These are phyloP conservation scores for Aureobasidium sp. DNA, from an alignment of 2,329 filamentous ascomycete species.

Conservation along the genomic window DNA sequence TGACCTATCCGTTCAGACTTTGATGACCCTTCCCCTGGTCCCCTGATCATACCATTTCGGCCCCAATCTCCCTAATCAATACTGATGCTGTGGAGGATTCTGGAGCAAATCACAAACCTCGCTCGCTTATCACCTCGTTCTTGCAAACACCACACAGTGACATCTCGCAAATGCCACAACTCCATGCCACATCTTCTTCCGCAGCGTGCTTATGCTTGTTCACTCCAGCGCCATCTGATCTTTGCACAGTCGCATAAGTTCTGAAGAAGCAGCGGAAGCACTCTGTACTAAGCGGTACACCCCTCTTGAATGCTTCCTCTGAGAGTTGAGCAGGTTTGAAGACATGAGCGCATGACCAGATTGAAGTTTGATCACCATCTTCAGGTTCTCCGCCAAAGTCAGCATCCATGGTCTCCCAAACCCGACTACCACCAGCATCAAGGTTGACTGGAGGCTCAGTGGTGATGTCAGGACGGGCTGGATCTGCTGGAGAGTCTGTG, in stretches of 20 bases:
- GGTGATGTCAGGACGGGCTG: not conserved
- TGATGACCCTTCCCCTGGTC: not conserved
- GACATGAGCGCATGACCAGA: constrained; percentile 25
- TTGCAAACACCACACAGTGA: constrained; percentile 18
- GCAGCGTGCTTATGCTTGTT: not conserved
- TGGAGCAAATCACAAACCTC: not conserved
- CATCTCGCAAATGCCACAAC: constrained; percentile 18
- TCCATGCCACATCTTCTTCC: constrained; percentile 12
- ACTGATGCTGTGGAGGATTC: not conserved
- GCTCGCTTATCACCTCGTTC: not conserved
- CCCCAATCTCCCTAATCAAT: not conserved
- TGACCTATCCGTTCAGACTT: not conserved
- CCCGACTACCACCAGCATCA: constrained; percentile 10
- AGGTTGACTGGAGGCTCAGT: not conserved
- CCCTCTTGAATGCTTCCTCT: constrained; percentile 18
- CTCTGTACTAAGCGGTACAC: constrained; percentile 20
- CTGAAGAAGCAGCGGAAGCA: constrained; percentile 23
- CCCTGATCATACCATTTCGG: not conserved
- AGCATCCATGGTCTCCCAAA: constrained; percentile 6
- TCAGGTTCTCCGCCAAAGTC: constrained; percentile 23
- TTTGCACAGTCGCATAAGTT: not conserved
- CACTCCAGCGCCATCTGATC: not conserved
- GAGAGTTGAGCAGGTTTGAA: constrained; percentile 17
- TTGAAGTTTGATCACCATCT: constrained; percentile 18
- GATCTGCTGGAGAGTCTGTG: not conserved